Evolutionary conservation across 305 asterid genomes (phyloP).

Genomic region (Fraxinus paxiana): DNA sequence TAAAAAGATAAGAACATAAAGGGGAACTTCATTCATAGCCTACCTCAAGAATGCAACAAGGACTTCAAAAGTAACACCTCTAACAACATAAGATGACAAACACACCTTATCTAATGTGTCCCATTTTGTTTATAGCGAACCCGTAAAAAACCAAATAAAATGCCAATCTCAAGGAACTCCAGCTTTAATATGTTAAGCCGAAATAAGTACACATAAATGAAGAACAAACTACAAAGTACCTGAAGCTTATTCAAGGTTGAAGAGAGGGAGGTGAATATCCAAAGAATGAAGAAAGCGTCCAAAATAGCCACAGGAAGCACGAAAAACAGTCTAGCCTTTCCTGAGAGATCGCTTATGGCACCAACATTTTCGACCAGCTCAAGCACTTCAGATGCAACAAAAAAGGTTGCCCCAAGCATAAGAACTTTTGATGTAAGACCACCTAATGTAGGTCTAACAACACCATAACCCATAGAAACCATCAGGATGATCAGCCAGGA

Average conservation of each 20-base stretch:
- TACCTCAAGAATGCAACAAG: neutral
- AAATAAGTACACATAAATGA: neutral
- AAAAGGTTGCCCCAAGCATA: conserved; percentile 83
- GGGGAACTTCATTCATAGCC: neutral
- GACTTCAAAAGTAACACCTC: neutral
- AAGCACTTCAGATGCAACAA: conserved; percentile 76
- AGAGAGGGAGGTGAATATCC: conserved; percentile 87
- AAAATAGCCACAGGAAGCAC: conserved; percentile 82
- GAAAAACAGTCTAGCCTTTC: conserved; percentile 78
- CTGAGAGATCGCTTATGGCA: conserved; percentile 76
- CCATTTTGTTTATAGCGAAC: neutral
- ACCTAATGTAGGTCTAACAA: conserved; percentile 88
- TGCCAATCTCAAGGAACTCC: neutral
- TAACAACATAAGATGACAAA: neutral
- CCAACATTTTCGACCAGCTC: conserved; percentile 86
- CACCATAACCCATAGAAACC: conserved; percentile 98
- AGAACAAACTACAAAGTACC: conserved; percentile 65
- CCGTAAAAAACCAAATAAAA: neutral
- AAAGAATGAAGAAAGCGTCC: conserved; percentile 92
- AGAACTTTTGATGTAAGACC: conserved; percentile 87
- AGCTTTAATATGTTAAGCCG: neutral
- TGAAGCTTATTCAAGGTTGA: conserved; percentile 86
- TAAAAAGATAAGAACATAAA: neutral
- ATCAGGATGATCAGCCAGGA: conserved; percentile 68
- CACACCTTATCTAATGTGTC: neutral